A percentile compares a stretch with the other conserved stretches of the same genome.
Conservation (phyloP, 495 filamentous ascomycete genomes). For the Oleoguttula mirabilis region DNA sequence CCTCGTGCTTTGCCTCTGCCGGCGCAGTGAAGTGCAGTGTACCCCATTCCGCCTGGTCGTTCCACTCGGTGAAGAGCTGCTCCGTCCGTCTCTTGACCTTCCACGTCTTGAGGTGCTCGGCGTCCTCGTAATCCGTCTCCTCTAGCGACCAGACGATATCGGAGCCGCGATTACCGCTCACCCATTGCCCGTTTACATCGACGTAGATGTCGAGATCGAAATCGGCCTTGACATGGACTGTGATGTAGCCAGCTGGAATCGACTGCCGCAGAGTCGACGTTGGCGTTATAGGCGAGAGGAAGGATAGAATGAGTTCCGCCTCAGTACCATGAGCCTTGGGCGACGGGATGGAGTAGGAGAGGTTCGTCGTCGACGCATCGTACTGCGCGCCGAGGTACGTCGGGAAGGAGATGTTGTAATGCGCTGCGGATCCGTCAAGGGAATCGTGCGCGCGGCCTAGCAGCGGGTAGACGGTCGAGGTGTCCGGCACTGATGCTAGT, state of each 20-base stretch:
- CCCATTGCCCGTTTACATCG: slow-evolving; percentile 84
- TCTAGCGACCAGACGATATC: slow-evolving; percentile 57
- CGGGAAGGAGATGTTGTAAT: slow-evolving; percentile 57
- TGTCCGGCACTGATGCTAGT: slow-evolving; percentile 61
- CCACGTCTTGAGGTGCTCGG: slow-evolving; percentile 44
- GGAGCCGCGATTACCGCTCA: slow-evolving; percentile 58
- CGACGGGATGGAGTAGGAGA: slow-evolving; percentile 62
- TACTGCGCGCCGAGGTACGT: slow-evolving; percentile 68
- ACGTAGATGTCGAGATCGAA: slow-evolving; percentile 72
- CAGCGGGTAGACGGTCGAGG: slow-evolving; percentile 67
- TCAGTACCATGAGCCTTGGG: slow-evolving; percentile 27
- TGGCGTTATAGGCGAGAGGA: slow-evolving; percentile 85
- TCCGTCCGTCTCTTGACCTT: slow-evolving; percentile 52
- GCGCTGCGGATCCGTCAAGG: slow-evolving; percentile 39
- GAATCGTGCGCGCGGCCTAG: slow-evolving; percentile 81
- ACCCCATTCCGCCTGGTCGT: slow-evolving; percentile 82
- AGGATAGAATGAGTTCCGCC: slow-evolving; percentile 62
- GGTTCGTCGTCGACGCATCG: slow-evolving; percentile 85
- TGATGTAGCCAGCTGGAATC: slow-evolving; percentile 78
- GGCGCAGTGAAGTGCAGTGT: slow-evolving; percentile 69
- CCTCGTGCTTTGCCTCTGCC: slow-evolving; percentile 51
- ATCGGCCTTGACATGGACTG: slow-evolving; percentile 57
- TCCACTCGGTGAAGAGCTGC: slow-evolving; percentile 58
- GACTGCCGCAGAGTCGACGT: slow-evolving; percentile 84
- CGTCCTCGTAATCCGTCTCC: slow-evolving; percentile 31